These are phyloP conservation scores for Stachybotrys chartarum DNA, from an alignment of 2,329 filamentous ascomycete genomes.

Conservation along the genomic window DNA sequence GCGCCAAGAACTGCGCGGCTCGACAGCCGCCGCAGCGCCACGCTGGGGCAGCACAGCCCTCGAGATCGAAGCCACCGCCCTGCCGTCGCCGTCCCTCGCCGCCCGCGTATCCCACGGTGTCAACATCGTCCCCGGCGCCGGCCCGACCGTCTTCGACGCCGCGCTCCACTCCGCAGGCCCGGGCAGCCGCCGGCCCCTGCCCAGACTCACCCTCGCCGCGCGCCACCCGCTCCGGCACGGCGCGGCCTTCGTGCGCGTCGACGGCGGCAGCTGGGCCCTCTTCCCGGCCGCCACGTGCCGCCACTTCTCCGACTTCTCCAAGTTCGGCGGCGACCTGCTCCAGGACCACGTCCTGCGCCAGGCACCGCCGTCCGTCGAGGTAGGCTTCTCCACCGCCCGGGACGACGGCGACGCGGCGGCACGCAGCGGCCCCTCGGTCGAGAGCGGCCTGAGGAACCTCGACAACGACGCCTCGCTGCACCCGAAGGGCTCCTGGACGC, in stretches of 20 bases:
- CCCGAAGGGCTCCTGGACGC: slow-evolving; percentile 29
- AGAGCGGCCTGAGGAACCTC: slow-evolving; percentile 29
- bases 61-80: slow-evolving; percentile 21
- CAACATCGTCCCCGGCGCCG: slow-evolving; percentile 14
- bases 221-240: slow-evolving; percentile 25
- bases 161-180: slow-evolving; percentile 18
- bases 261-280: slow-evolving; percentile 34
- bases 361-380: slow-evolving; percentile 29
- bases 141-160: slow-evolving; percentile 29
- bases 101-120: slow-evolving; percentile 27
- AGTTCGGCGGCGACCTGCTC: slow-evolving; percentile 18
- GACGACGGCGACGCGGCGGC: slow-evolving; percentile 5
- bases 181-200: slow-evolving; percentile 11
- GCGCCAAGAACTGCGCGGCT: slow-evolving; percentile 30
- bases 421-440: slow-evolving; percentile 10
- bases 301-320: slow-evolving; percentile 24
- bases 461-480: slow-evolving; percentile 20
- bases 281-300: slow-evolving; percentile 19
- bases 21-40: too few relatives aligned
- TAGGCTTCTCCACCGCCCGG: slow-evolving; percentile 29
- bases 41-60: slow-evolving; percentile 15
- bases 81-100: slow-evolving; percentile 29
- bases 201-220: slow-evolving; percentile 23
- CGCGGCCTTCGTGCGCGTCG: slow-evolving; percentile 28
- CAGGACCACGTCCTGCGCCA: slow-evolving; percentile 19